Evolutionary conservation across 2,329 filamentous ascomycete genomes (phyloP), one percentile per base, ranked within the genome.

Genomic region (Lachnellula hyalina): DNA sequence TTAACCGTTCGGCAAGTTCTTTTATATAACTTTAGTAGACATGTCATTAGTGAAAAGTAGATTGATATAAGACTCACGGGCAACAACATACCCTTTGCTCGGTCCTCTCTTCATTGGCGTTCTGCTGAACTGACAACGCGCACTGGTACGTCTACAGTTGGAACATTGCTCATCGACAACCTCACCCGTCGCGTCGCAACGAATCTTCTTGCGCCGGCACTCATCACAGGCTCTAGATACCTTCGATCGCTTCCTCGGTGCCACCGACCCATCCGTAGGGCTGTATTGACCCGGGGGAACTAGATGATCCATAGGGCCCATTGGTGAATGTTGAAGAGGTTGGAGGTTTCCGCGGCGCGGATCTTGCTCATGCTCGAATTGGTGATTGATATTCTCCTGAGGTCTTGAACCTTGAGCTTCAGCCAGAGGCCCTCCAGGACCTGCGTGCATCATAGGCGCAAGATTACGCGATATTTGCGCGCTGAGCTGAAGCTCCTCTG

Each of bases 61-160:
- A 23, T 11, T 44, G 6, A 15, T 17, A 12, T 11, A 44, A 12
- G 19, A 15, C 41, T 12, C 17, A 44, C n/a, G 51, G 19, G 21
- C 23, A 14, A 12, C 12, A 17, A 59, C 74, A 65, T 78, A 89
- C 79, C 91, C 91, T 80, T 96, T 96, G 68, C 87, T 94, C 2
- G 91, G 90, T 1, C 91, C 90, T 57, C 89, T 81, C 72, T 94
- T 96, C 78, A 94, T 89, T 1, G 90, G 90, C 52, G 94, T 86
- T 49, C 91, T 82, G 70, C 89, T 95, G 68, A 96, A 96, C 19
- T 91, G 80, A 72, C 91, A 96, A 21, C 77, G 76, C n/a, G 85
- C 81, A n/a, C 82, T 81, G 7, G 89, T 85, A 51, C 90, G 83
- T 52, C 85, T 84, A 70, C 91, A 96, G 66, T 90, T 93, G 2